Evolutionary conservation across 768 basidiomycete genomes (phyloP).

Genomic region (Trametes cubensis): DNA sequence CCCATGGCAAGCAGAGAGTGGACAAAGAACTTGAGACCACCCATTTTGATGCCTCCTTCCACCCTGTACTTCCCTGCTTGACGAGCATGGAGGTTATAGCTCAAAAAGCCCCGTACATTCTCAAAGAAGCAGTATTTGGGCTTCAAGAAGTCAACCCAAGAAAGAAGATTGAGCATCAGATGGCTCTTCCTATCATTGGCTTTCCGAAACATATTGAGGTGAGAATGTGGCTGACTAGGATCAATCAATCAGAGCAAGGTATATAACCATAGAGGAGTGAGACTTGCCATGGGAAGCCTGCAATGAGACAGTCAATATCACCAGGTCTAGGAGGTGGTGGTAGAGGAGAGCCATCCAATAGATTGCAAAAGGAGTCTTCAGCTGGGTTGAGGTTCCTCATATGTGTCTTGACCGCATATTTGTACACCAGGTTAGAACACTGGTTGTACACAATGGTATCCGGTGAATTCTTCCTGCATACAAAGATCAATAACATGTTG

Average conservation of each 20-base stretch:
- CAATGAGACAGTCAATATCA: slow-evolving; percentile 61
- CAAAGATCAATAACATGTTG: slow-evolving; percentile 5
- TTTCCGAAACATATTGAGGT: slow-evolving; percentile 69
- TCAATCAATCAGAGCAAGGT: neutral
- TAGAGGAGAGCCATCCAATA: slow-evolving; percentile 38
- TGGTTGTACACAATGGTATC: slow-evolving; percentile 64
- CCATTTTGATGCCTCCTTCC: slow-evolving; percentile 68
- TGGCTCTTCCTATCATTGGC: slow-evolving; percentile 71
- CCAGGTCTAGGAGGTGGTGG: slow-evolving; percentile 52
- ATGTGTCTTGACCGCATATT: slow-evolving; percentile 57
- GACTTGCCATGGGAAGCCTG: slow-evolving; percentile 77
- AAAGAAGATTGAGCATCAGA: slow-evolving; percentile 60
- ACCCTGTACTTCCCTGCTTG: slow-evolving; percentile 47
- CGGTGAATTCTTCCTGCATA: slow-evolving; percentile 53
- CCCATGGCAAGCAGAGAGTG: slow-evolving; percentile 65
- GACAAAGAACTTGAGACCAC: slow-evolving; percentile 70
- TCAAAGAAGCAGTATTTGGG: slow-evolving; percentile 52
- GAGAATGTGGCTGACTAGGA: slow-evolving; percentile 71
- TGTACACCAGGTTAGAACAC: slow-evolving; percentile 66
- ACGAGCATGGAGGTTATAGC: slow-evolving; percentile 41
- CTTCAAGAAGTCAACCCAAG: slow-evolving; percentile 45
- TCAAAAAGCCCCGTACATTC: slow-evolving; percentile 51
- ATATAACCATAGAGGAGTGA: neutral
- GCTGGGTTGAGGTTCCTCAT: slow-evolving; percentile 31
- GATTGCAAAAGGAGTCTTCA: slow-evolving; percentile 44